A percentile compares a stretch with the other conserved stretches of the same genome.
These are phyloP conservation scores for Fomitopsis schrenkii DNA, from an alignment of 1,284 basidiomycete species.

Conservation along the genomic window DNA sequence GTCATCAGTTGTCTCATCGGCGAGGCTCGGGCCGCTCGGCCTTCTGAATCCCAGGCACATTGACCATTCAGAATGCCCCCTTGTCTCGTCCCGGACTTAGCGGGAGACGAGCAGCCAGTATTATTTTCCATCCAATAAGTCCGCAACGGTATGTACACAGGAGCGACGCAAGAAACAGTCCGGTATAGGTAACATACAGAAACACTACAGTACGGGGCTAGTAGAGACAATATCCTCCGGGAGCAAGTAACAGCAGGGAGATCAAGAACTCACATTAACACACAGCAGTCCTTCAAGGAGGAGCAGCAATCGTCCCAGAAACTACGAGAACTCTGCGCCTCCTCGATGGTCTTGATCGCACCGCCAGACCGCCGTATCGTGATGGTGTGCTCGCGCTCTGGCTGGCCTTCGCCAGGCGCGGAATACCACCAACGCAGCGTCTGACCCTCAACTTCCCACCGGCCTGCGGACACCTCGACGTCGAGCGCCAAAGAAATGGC, in stretches of 20 bases:
- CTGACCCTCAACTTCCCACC: constrained; percentile 68
- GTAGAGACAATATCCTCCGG: too few species aligned
- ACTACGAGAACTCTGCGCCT: background rate
- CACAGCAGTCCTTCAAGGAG: constrained; percentile 12
- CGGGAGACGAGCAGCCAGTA: too few species aligned
- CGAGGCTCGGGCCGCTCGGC: too few species aligned
- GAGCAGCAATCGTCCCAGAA: constrained; percentile 5
- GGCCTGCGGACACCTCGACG: constrained; percentile 61
- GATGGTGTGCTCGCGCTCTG: constrained; percentile 56
- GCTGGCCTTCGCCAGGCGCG: constrained; percentile 47
- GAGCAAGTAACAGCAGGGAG: background rate
- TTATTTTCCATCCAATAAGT: too few species aligned
- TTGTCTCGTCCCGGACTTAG: too few species aligned
- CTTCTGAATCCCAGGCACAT: too few species aligned
- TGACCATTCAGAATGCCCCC: too few species aligned
- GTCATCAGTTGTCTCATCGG: too few species aligned
- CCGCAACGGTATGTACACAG: too few species aligned
- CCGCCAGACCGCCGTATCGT: constrained; percentile 64
- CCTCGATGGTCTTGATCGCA: constrained; percentile 39
- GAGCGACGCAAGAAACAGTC: too few species aligned
- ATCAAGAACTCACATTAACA: constrained; percentile 10
- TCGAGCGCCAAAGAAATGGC: constrained; percentile 33
- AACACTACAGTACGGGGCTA: too few species aligned
- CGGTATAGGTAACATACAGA: too few species aligned
- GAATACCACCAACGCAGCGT: constrained; percentile 84